These are phyloP conservation scores for Dillenia suffruticosa DNA, from an alignment of 164 flowering plant genomes.

Conservation along the genomic window DNA sequence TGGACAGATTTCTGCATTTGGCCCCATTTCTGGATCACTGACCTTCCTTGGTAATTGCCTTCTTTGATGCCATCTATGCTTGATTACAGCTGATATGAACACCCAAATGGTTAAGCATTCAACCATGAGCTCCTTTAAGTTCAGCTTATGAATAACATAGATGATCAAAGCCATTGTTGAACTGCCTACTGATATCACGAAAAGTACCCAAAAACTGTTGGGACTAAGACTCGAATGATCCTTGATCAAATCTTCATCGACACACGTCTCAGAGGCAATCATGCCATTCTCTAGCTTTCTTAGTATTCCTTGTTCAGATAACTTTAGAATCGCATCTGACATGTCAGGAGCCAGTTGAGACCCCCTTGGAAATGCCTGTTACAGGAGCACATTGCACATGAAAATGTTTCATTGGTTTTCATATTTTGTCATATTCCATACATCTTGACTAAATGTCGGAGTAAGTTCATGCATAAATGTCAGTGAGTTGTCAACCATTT, in stretches of 20 bases:
- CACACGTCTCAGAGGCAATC: constrained; percentile 11
- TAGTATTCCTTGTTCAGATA: constrained; percentile 17
- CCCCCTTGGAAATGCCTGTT: constrained; percentile 28
- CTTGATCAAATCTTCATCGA: not conserved
- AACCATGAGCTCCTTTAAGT: not conserved
- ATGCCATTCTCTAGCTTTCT: constrained; percentile 15
- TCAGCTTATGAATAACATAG: not conserved
- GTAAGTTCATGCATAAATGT: too few species aligned
- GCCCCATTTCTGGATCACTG: not conserved
- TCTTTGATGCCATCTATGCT: constrained; percentile 4
- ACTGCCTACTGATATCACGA: constrained; percentile 16
- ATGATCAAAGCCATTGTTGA: constrained; percentile 7
- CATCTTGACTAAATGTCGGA: too few species aligned
- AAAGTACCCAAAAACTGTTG: constrained; percentile 15
- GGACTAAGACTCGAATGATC: constrained; percentile 12
- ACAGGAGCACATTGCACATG: not conserved
- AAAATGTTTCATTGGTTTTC: not conserved
- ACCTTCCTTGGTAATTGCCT: not conserved
- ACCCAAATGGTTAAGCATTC: not conserved
- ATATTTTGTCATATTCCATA: not conserved
- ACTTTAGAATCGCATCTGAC: constrained; percentile 21
- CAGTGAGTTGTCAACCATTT: too few species aligned
- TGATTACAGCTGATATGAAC: constrained; percentile 6
- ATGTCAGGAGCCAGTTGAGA: constrained; percentile 25
- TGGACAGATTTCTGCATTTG: too few species aligned